Base-by-base conservation (phyloP, 441 rosid species). In the Rhodomyrtus psidioides region DNA sequence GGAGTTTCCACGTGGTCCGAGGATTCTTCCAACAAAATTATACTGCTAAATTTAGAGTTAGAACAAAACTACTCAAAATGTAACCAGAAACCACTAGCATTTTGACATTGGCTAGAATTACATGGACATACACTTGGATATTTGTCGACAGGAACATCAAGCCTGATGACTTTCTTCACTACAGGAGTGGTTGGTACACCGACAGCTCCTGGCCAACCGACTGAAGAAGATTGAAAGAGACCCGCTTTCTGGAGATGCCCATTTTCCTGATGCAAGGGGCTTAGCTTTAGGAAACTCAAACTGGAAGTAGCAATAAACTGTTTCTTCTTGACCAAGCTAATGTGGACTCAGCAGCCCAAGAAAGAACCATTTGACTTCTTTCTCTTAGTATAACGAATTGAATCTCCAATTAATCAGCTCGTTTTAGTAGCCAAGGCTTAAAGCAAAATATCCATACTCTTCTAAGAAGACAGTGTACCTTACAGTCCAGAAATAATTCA, bases 1-100 rank as follows among this genome's bases (percentile, higher is more conserved):
- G 88, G 99, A 97, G 91, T 97, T 96, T 60, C 99, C 99, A 14
- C 99, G 94, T 23, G 99, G 99, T 86, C 99, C 99, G 89, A 97
- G 91, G 90, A 97, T 93, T 85, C 98, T 91, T 58, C 99, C 99
- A 87, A 96, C 99, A 91, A 97, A 97, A 89, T 97, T 95, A 85
- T 90, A 96, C 99, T 96, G 97, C 89, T 57, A 91, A 42, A 76
- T 81, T 84, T 83, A 28, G 82, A 55, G 87, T 90, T 91, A 89
- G 92, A 90, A 81, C 83, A 10, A 44, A 10, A 44, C 76, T 30
- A 58, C 75, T 76, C 81, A 59, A 34, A 9, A 28, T 58, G 79
- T 42, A 26, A 76, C 39, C 13, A 53, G 79, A 53, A 46, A 57
- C 21, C 55, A 83, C 9, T 70, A 82, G 56, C 24, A 56, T 82